Percentiles rank a stretch among this genome's conserved stretches.
phyloP scores from a whole-genome alignment of 495 filamentous ascomycete species.

The Aspergillus indologenus region DNA sequence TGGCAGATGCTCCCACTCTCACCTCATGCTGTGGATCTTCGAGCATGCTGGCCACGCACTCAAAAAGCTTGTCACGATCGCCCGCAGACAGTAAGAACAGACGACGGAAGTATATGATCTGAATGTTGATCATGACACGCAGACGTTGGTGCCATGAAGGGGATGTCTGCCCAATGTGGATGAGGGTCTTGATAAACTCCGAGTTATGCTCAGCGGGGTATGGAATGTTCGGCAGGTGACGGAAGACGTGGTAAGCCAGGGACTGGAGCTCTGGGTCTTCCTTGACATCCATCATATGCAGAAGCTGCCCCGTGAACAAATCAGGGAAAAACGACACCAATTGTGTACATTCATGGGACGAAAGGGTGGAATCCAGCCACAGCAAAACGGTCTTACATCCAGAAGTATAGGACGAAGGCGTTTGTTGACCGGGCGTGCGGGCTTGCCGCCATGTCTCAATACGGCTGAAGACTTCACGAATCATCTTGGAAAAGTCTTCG shows the following conservation, averaged over 20 bases:
- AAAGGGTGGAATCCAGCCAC: constrained; percentile 90
- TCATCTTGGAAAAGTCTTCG: constrained; percentile 67
- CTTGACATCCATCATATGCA: constrained; percentile 99
- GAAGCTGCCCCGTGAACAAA: constrained; percentile 80
- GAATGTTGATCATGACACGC: constrained; percentile 97
- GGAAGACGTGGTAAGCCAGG: constrained; percentile 94
- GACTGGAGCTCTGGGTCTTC: constrained; percentile 95
- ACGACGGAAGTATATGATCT: constrained; percentile 97
- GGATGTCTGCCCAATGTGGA: constrained; percentile 82
- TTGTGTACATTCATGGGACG: constrained; percentile 88
- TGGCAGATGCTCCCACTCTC: constrained; percentile 84
- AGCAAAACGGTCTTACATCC: constrained; percentile 93
- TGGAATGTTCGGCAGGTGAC: constrained; percentile 94
- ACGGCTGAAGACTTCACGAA: constrained; percentile 72
- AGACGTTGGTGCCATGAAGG: constrained; percentile 95
- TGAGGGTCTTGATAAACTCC: constrained; percentile 78
- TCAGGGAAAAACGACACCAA: constrained; percentile 88
- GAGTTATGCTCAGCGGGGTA: constrained; percentile 82
- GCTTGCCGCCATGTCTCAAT: constrained; percentile 86
- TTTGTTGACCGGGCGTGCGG: constrained; percentile 84
- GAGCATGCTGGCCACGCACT: constrained; percentile 90
- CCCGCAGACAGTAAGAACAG: constrained; percentile 82
- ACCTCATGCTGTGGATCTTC: constrained; percentile 91
- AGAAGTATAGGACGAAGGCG: constrained; percentile 89
- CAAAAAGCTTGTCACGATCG: constrained; percentile 78